Evolutionary conservation across 2,329 filamentous ascomycete species (phyloP).

Genomic region (Colletotrichum godetiae): DNA sequence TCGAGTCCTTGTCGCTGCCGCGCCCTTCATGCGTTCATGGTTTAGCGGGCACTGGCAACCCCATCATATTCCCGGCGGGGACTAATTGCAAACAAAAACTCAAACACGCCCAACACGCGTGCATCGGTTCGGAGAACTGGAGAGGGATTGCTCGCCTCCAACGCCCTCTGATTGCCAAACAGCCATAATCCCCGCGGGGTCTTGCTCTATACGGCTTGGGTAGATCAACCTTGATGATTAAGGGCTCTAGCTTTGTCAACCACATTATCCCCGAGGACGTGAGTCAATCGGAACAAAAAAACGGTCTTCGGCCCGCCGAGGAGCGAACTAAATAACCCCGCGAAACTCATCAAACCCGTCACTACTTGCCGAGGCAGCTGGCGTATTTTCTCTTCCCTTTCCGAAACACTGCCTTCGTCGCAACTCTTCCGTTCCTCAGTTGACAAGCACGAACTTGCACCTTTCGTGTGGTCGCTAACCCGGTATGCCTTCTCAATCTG

Average conservation of each 20-base stretch:
- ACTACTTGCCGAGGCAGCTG: background rate
- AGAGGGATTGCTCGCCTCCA: background rate
- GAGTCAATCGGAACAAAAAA: background rate
- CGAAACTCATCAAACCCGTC: background rate
- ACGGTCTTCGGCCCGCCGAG: background rate
- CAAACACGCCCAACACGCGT: background rate
- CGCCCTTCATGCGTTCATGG: background rate
- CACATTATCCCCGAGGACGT: background rate
- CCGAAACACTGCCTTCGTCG: too few species aligned
- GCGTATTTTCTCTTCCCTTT: background rate
- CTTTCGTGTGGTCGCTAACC: background rate
- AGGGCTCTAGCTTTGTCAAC: background rate
- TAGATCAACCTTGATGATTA: background rate
- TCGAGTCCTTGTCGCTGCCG: background rate
- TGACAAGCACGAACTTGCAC: background rate
- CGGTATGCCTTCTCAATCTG: constrained; percentile 31
- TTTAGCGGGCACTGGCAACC: background rate
- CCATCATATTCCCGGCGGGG: background rate
- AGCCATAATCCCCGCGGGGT: background rate
- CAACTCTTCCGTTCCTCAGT: background rate
- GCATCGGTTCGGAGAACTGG: background rate
- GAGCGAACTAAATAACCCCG: background rate
- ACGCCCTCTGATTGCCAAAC: too few species aligned
- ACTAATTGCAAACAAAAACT: background rate
- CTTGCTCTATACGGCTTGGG: background rate